Base-by-base conservation (phyloP, 2,329 filamentous ascomycete species). In the Xylariales sp. region DNA sequence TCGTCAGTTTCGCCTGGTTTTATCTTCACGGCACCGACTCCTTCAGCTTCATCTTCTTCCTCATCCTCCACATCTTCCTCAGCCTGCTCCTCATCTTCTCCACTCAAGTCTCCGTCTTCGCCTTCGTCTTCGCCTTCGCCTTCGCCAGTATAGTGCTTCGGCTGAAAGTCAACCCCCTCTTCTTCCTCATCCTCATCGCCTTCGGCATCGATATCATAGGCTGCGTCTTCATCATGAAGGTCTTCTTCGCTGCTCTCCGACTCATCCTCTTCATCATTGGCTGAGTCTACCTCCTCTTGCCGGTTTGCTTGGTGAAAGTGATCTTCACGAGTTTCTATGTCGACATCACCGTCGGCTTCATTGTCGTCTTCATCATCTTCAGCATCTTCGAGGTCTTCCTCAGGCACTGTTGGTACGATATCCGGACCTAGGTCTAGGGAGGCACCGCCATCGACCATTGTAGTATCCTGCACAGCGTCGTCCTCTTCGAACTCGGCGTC, bases 21-120 rank as follows among this genome's bases (percentile, higher is more conserved):
- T 65, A 87, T 83, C 71, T 89, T 88, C 23, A 88, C 85, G 8
- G 86, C 85, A 14, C 86, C 86, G 1, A 88, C 86, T 2, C 83
- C 85, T 73, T 89, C 86, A 3, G 83, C 83, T 8, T 85, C 81
- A 30, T 86, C 83, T 16, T 83, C 81, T 1, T 82, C 79, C 2
- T 78, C 78, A 5, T 76, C 72, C 14, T 72, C 74, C 23, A 67
- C 74, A 5, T 73, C 71, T 5, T 69, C 74, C 18, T 75, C 75
- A 16, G 74, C 73, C 10, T 78, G 78, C 6, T 65, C 68, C 28
- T 78, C 79, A 0, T 78, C 78, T 49, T 80, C 77, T 3, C 78
- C 77, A 8, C 75, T 74, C 1, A 73, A 78, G 23, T 78, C 77
- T 1, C 73, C 73, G 34, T 74, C 73, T 55, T 74, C 67, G 32